Evolutionary conservation across 495 filamentous ascomycete genomes (phyloP), one percentile per base, ranked within the genome.

Genomic region (Lasiosphaeriaceae sp.): DNA sequence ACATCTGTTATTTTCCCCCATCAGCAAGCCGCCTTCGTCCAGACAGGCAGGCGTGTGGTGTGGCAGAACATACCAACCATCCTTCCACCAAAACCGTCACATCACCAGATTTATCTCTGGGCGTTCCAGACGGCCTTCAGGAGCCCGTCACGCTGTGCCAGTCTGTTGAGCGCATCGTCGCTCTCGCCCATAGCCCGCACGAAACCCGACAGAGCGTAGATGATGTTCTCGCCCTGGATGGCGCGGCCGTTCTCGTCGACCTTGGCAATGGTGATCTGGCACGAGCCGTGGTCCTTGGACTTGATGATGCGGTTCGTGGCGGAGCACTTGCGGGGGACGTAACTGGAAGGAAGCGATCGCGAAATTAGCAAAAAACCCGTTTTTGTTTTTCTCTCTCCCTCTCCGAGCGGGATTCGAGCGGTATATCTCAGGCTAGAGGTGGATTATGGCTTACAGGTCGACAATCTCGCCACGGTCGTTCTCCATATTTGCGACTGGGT

Each of bases 301-400:
- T 96, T 96, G 86, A 97, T 96, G 85, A 97, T 96, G 78, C 90
- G 86, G 87, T 89, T 89, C 76, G 90, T 93, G 69, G 90, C 90
- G 75, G 83, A 88, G 88, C 90, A 93, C 85, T 93, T 99, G 84
- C 94, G 91, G 76, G 95, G 93, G 82, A 97, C 91, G 84, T 97
- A 97, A 76, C 91, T 96, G 73, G 59, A 67, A 16, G 31, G 52
- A n/a, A 20, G 20, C 34, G 22, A 20, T 26, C 39, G 16, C 47
- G 31, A 35, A n/a, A 52, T 61, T 57, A 61, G 62, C 57, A 55
- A 26, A 35, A 39, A n/a, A n/a, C n/a, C n/a, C n/a, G n/a, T n/a
- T n/a, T n/a, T n/a, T 24, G 45, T 41, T 43, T 31, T 26, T 47
- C 26, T 29, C 24, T 43, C 22, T 34, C 20, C 14, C 49, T 7